Base-by-base conservation (phyloP, 2,329 filamentous ascomycete genomes). In the Fusarium drepaniforme region DNA sequence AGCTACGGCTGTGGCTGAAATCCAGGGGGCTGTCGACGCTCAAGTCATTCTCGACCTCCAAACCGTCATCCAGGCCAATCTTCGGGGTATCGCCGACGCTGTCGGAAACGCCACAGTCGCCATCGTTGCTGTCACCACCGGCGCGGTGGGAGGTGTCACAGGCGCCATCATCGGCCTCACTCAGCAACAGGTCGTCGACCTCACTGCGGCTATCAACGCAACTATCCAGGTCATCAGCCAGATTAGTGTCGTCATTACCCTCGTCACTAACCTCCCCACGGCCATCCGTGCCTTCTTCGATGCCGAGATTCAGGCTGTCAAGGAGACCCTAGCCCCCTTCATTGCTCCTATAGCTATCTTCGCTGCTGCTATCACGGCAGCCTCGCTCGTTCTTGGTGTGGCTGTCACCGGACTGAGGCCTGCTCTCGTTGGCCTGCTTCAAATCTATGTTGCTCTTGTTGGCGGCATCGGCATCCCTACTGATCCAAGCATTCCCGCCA, bases 121-220 rank as follows among this genome's bases (percentile, higher is more conserved):
- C 4, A 73, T 75, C 38, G 42, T 64, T 21, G 15, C 21, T 3
- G 70, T 74, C n/a, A n/a, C 73, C 11, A 74, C 61, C 1, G 73
- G 64, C 3, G 53, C 73, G 23, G 61, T 12, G 8, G 73, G 73
- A 18, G 74, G 70, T 12, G 38, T 75, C 3, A 53, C 3, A 0
- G 51, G 1, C 0, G 46, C 57, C 28, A 71, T 57, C 1, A 6
- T 53, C 15, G 61, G 57, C 6, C 21, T 75, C 11, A 64, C 64
- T 1, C 11, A 38, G 23, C 9, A 42, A 11, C 67, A 75, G 16
- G 53, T 75, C n/a, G 3, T 5, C 1, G 8, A 46, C 2, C 70
- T 75, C 23, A 53, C 51, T 7, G 28, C 18, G 0, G 18, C 66
- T 18, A 6, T 75, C 4, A 1, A 4, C 9, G 0, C 4, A 0